Percentiles rank a stretch among this genome's conserved stretches.
phyloP scores from a whole-genome alignment of 1,284 basidiomycete species.

The Marasmius tenuissimus region DNA sequence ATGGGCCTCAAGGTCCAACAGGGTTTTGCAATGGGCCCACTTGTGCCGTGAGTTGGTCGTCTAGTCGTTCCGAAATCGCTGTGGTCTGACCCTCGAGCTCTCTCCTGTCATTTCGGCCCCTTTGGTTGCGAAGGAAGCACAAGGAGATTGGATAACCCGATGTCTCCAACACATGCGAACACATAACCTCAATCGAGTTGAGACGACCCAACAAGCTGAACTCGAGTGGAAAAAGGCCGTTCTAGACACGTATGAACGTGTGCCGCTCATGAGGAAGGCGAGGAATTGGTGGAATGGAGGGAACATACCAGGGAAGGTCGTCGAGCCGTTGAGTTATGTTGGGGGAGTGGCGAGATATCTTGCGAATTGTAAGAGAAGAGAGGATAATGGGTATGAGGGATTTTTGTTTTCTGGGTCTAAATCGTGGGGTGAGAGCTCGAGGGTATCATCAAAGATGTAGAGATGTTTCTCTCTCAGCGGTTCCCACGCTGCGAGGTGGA shows the following conservation, averaged over 20 bases:
- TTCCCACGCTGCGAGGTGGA: too few species aligned
- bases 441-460: too few species aligned
- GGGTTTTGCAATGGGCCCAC: conserved; percentile 22
- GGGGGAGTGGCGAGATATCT: conserved; percentile 20
- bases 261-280: neutral
- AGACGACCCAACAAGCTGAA: conserved; percentile 19
- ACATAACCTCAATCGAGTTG: conserved; percentile 17
- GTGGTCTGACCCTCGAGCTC: neutral
- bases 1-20: conserved; percentile 23
- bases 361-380: conserved; percentile 16
- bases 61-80: neutral
- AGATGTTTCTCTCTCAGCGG: too few species aligned
- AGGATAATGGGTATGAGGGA: conserved; percentile 22
- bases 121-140: conserved; percentile 16
- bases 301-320: conserved; percentile 12
- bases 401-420: conserved; percentile 5
- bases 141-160: conserved; percentile 25
- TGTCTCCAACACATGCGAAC: conserved; percentile 21
- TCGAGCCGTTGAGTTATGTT: conserved; percentile 22
- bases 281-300: conserved; percentile 8
- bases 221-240: conserved; percentile 15
- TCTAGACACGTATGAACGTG: neutral
- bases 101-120: neutral
- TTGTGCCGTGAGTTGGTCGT: conserved; percentile 15
- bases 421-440: too few species aligned